These are phyloP conservation scores for Rauvolfia tetraphylla DNA, from an alignment of 257 asterid species.

Conservation along the genomic window DNA sequence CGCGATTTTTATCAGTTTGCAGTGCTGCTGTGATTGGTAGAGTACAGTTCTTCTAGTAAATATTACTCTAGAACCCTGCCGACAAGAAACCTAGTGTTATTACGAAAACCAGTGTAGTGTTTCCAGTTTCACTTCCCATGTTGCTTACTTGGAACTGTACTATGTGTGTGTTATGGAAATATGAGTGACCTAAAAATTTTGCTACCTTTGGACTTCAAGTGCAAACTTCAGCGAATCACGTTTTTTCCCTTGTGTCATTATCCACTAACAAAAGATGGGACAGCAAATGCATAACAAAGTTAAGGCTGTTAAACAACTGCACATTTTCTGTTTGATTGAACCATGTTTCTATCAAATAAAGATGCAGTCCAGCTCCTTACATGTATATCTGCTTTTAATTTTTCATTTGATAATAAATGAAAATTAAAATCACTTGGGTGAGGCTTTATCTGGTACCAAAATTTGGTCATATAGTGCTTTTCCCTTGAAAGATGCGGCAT, in stretches of 20 bases:
- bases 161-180: neutral
- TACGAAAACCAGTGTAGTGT: neutral
- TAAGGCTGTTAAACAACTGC: neutral
- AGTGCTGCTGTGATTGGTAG: neutral
- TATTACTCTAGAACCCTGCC: no score
- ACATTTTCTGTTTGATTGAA: neutral
- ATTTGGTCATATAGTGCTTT: neutral
- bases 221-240: neutral
- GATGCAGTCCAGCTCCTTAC: neutral
- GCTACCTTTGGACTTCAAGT: neutral
- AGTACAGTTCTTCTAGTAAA: no score
- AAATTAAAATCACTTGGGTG: neutral
- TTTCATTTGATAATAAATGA: neutral
- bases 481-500: neutral
- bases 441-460: neutral
- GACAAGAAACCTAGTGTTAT: no score
- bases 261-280: neutral
- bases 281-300: neutral
- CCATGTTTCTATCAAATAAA: neutral
- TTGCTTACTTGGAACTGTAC: neutral
- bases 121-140: neutral
- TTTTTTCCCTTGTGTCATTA: neutral
- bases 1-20: neutral
- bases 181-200: neutral
- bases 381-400: neutral